These are phyloP conservation scores for Sophora flavescens DNA, from an alignment of 306 rosid genomes.

Conservation along the genomic window DNA sequence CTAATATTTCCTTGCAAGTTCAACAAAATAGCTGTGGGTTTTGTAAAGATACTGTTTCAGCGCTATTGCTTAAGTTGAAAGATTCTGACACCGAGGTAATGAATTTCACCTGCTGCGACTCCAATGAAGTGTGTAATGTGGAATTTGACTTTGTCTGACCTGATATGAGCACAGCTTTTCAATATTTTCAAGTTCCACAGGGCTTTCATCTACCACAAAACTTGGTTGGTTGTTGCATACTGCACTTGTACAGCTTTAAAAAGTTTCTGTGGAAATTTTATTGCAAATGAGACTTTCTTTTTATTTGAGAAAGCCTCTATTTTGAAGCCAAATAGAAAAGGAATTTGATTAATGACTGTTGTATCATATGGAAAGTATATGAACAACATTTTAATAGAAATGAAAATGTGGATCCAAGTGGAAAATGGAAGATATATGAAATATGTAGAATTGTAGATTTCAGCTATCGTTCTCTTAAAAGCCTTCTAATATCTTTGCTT, in stretches of 20 bases:
- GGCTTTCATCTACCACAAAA: background rate
- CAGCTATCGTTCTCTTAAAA: background rate
- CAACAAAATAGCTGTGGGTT: conserved; percentile 72
- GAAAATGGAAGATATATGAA: conserved; percentile 16
- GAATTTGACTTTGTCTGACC: conserved; percentile 28
- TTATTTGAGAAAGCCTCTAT: conserved; percentile 17
- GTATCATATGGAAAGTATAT: conserved; percentile 6
- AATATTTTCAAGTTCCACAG: background rate
- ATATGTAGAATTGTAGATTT: conserved; percentile 22
- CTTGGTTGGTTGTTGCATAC: background rate
- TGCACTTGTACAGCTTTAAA: conserved; percentile 13
- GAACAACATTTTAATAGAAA: background rate
- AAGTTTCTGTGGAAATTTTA: background rate
- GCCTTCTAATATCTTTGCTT: background rate
- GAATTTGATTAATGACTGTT: background rate
- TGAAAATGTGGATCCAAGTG: conserved; percentile 4
- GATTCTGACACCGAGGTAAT: conserved; percentile 86
- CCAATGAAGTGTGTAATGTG: background rate
- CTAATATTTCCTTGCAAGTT: conserved; percentile 56
- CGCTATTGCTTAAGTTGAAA: conserved; percentile 65
- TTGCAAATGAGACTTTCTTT: conserved; percentile 28
- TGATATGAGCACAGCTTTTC: conserved; percentile 16
- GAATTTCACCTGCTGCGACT: conserved; percentile 24
- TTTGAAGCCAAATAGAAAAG: conserved; percentile 11
- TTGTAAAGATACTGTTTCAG: conserved; percentile 73